Conservation (phyloP, 495 filamentous ascomycete genomes). For the Penicillium psychrofluorescens region DNA sequence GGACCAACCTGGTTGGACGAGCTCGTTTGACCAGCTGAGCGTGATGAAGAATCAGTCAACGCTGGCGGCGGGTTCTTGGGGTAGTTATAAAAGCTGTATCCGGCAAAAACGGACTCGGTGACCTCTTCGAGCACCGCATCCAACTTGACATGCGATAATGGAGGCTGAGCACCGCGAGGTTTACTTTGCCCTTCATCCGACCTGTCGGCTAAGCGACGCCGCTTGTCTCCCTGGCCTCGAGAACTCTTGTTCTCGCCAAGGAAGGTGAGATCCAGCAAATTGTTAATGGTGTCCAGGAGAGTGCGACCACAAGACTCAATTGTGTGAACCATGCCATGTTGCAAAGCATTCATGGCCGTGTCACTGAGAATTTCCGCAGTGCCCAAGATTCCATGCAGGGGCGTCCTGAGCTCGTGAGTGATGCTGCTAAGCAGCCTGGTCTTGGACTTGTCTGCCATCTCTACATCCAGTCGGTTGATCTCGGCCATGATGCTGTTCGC, state of each 20-base stretch:
- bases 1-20: conserved; percentile 1
- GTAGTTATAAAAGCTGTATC: conserved; percentile 27
- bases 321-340: conserved; percentile 53
- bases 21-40: conserved; percentile 1
- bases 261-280: conserved; percentile 50
- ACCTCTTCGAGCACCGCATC: conserved; percentile 52
- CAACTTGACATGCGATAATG: conserved; percentile 24
- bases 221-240: background rate
- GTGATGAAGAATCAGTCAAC: conserved; percentile 7
- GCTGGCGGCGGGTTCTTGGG: conserved; percentile 11
- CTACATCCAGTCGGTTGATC: conserved; percentile 44
- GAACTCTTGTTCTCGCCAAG: conserved; percentile 15
- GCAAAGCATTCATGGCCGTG: conserved; percentile 45
- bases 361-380: conserved; percentile 56
- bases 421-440: conserved; percentile 62
- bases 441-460: conserved; percentile 47
- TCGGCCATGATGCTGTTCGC: conserved; percentile 56
- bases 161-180: background rate
- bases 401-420: conserved; percentile 62
- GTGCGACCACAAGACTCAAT: conserved; percentile 61
- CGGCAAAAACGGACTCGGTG: conserved; percentile 50
- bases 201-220: background rate
- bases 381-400: conserved; percentile 59
- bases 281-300: conserved; percentile 62
- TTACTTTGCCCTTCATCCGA: background rate